Percentiles rank a stretch among this genome's conserved stretches.
Conservation (phyloP, 129 eudicot genomes). For the Artemisia tridentata region DNA sequence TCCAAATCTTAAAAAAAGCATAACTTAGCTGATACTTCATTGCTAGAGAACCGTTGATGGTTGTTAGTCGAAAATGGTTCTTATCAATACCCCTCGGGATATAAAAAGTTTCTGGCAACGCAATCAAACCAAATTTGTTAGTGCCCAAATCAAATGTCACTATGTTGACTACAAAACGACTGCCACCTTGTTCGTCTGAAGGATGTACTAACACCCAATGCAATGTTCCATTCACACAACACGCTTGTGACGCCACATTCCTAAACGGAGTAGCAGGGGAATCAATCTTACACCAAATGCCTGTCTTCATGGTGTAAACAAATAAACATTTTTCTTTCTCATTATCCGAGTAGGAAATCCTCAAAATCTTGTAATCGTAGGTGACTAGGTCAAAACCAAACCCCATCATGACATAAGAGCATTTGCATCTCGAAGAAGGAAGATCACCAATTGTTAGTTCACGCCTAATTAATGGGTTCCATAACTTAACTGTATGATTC, state of each 20-base stretch:
- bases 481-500: background rate
- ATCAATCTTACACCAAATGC: background rate
- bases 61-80: too few species aligned
- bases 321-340: too few species aligned
- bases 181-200: background rate
- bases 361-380: background rate
- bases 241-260: background rate
- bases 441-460: background rate
- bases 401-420: background rate
- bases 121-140: background rate
- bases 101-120: background rate
- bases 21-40: too few species aligned
- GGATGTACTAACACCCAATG: background rate
- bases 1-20: too few species aligned
- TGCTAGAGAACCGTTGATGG: too few species aligned
- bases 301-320: background rate
- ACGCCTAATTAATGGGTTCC: background rate
- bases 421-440: background rate
- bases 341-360: background rate
- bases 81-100: too few species aligned
- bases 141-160: background rate
- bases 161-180: background rate
- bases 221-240: background rate
- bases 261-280: background rate
- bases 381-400: background rate